A percentile compares a stretch with the other conserved stretches of the same genome.
phyloP scores from a whole-genome alignment of 2,329 filamentous ascomycete species.

The Cryphonectria radicalis region DNA sequence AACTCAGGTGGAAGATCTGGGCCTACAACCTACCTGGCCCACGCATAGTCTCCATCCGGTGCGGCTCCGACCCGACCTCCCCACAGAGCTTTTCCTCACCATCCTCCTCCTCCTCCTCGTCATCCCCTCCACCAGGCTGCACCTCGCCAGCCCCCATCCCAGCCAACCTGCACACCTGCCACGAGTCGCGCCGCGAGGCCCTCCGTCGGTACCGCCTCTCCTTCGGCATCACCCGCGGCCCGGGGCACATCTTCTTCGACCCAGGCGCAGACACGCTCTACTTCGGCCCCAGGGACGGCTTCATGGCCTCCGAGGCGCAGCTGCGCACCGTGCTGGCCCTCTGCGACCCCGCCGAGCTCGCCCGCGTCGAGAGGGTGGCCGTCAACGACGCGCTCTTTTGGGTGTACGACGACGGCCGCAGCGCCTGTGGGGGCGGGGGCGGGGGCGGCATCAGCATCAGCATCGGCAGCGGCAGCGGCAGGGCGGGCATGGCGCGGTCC shows the following conservation, averaged over 20 bases:
- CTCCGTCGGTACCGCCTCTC: slow-evolving; percentile 45
- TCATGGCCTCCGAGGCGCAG: slow-evolving; percentile 50
- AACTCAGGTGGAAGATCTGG: slow-evolving; percentile 55
- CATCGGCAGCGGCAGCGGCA: neutral
- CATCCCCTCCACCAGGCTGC: slow-evolving; percentile 40
- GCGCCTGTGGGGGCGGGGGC: neutral
- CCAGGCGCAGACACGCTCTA: slow-evolving; percentile 49
- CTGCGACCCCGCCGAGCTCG: slow-evolving; percentile 47
- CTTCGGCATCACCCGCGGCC: slow-evolving; percentile 48
- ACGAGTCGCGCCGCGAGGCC: slow-evolving; percentile 51
- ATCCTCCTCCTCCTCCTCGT: slow-evolving; percentile 5
- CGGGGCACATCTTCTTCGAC: slow-evolving; percentile 49
- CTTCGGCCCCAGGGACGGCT: slow-evolving; percentile 50
- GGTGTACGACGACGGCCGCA: slow-evolving; percentile 25
- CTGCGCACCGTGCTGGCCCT: slow-evolving; percentile 50
- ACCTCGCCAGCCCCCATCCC: slow-evolving; percentile 48
- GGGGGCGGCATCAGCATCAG: neutral
- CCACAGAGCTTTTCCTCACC: neutral
- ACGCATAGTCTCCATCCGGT: slow-evolving; percentile 50
- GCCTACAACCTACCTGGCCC: slow-evolving; percentile 46
- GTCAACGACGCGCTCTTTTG: slow-evolving; percentile 50
- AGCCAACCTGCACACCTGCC: slow-evolving; percentile 50
- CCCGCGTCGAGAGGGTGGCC: slow-evolving; percentile 47
- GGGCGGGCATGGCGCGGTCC: neutral
- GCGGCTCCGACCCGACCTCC: slow-evolving; percentile 37